Evolutionary conservation across 1,284 basidiomycete genomes (phyloP).

Genomic region (Puccinia triticina): DNA sequence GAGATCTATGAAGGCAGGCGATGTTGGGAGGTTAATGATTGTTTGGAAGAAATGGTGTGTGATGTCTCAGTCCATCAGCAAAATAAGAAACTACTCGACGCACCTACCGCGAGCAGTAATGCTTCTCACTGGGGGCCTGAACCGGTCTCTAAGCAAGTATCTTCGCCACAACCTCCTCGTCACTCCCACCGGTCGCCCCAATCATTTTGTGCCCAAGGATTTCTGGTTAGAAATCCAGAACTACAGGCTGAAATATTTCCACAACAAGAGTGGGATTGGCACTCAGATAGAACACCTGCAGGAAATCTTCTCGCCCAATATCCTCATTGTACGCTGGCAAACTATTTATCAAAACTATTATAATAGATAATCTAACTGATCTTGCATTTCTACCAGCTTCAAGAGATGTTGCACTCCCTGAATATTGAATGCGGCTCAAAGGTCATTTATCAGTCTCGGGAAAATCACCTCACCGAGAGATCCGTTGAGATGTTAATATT

Average conservation of each 20-base stretch:
- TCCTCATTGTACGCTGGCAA: background rate
- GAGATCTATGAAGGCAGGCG: constrained; percentile 22
- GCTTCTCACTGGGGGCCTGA: background rate
- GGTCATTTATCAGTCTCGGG: background rate
- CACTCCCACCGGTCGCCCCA: constrained; percentile 9
- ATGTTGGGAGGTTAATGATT: constrained; percentile 23
- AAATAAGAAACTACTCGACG: constrained; percentile 11
- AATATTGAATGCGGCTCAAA: background rate
- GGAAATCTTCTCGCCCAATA: constrained; percentile 3
- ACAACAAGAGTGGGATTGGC: constrained; percentile 35
- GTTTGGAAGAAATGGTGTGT: constrained; percentile 42
- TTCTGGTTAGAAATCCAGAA: constrained; percentile 41
- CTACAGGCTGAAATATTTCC: background rate
- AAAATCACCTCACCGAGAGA: background rate
- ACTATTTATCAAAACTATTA: background rate
- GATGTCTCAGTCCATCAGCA: constrained; percentile 26
- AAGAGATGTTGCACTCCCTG: constrained; percentile 7
- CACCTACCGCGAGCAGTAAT: constrained; percentile 24
- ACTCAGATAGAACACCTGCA: background rate
- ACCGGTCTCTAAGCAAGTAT: constrained; percentile 6
- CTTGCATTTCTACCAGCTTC: background rate
- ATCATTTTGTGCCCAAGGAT: constrained; percentile 30
- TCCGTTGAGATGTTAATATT: background rate
- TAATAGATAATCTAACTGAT: background rate
- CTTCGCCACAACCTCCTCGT: constrained; percentile 8